Base-by-base conservation (phyloP, 2,329 filamentous ascomycete genomes). In the Fusarium albidum region DNA sequence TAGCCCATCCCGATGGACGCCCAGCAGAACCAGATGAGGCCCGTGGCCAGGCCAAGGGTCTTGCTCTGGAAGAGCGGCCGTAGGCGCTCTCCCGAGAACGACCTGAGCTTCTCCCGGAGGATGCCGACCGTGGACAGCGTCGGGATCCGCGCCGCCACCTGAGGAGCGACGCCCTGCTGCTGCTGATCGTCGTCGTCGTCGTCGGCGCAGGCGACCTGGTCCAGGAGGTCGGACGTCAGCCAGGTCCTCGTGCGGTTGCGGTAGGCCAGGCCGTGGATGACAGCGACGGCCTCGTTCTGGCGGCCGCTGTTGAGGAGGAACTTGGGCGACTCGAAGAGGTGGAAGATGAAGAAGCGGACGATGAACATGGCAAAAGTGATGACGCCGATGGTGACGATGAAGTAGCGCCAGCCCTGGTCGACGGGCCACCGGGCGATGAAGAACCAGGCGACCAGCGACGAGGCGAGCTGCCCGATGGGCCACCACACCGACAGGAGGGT, bases 401-500 rank as follows among this genome's bases (percentile, higher is more conserved):
- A 85, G 59, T 88, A 86, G 17, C 92, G 82, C 91, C 91, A 96
- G 34, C 90, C 91, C 74, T 89, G 82, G 38, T 89, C 80, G 5
- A 80, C 78, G 9, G 84, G 85, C 77, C 82, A 90, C 59, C 84
- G 83, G 25, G 87, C 84, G 49, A 95, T 87, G 62, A 88, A 91
- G 38, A 80, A 88, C 91, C 90, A 94, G 7, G 88, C 90, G 40
- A 91, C 78, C 6, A 90, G 73, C 3, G 86, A 88, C 2, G 89
- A 86, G 49, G 88, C 81, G 8, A 96, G 79, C 68, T 95, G 90
- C 6, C 91, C 92, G 14, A 96, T 75, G 0, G 91, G 90, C 91
- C 92, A 96, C 88, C 90, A 95, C 8, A 92, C 83, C 7, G 89
- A 92, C n/a, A 96, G 79, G 40, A 94, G 79, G 0, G 91, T 95